These are phyloP conservation scores for Viola odorata DNA, from an alignment of 345 rosid species.

Conservation along the genomic window DNA sequence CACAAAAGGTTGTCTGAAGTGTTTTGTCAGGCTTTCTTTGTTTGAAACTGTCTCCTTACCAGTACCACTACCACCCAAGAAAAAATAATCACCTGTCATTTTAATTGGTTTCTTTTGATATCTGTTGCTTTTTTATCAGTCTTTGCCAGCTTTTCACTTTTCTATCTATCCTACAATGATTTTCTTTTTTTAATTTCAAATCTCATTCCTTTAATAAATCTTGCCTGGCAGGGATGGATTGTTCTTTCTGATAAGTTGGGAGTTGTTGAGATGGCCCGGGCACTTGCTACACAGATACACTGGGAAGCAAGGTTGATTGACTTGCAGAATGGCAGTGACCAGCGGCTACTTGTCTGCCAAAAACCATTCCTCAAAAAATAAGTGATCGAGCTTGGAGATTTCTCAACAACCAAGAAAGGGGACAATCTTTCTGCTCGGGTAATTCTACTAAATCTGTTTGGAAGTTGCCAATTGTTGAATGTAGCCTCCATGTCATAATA, in stretches of 20 bases:
- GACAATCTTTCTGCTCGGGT: conserved; percentile 38
- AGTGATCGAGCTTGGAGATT: conserved; percentile 23
- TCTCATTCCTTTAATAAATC: not conserved
- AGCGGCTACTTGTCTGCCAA: conserved; percentile 92
- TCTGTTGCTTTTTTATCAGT: too few relatives aligned
- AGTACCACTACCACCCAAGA: too few relatives aligned
- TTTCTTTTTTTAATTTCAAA: not conserved
- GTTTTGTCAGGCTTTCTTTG: too few relatives aligned
- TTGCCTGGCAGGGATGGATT: conserved; percentile 75
- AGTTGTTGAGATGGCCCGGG: conserved; percentile 72
- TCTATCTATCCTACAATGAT: not conserved
- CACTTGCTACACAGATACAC: conserved; percentile 65
- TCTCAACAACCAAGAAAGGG: conserved; percentile 17
- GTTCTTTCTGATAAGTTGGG: conserved; percentile 69
- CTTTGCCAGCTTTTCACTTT: too few relatives aligned
- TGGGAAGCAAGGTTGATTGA: conserved; percentile 99
- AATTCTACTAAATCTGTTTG: conserved; percentile 17
- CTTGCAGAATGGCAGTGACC: conserved; percentile 92
- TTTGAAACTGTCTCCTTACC: too few relatives aligned
- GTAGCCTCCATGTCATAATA: not conserved
- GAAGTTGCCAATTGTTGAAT: conserved; percentile 1
- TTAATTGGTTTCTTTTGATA: too few relatives aligned
- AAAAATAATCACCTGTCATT: too few relatives aligned
- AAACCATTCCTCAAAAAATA: conserved; percentile 80
- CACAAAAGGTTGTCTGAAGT: too few relatives aligned